Conservation (phyloP, 2,329 filamentous ascomycete species). For the Ilyonectria sp. region DNA sequence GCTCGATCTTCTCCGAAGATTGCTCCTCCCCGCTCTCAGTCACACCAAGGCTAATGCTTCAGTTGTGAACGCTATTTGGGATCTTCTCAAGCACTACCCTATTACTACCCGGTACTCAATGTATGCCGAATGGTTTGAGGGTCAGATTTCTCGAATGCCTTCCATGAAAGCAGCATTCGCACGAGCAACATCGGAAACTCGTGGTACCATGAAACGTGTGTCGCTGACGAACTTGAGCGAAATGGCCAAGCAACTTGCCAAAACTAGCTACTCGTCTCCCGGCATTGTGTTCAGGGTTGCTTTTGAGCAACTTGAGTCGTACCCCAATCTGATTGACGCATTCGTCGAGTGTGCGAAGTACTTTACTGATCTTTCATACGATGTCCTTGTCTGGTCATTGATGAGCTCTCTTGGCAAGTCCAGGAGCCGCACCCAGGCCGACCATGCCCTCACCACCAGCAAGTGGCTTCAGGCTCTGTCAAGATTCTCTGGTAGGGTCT, state of each 20-base stretch:
- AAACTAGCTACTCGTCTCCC: constrained; percentile 91
- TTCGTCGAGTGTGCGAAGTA: constrained; percentile 96
- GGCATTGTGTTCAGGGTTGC: constrained; percentile 93
- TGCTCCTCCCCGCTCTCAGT: constrained; percentile 91
- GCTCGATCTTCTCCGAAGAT: constrained; percentile 85
- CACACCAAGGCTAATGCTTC: constrained; percentile 88
- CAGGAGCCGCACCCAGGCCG: constrained; percentile 74
- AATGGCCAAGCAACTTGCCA: constrained; percentile 91
- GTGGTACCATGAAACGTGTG: constrained; percentile 89
- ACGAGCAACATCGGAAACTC: constrained; percentile 82
- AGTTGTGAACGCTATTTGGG: constrained; percentile 88
- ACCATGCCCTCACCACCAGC: constrained; percentile 82
- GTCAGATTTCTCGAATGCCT: constrained; percentile 81
- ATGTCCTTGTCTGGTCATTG: constrained; percentile 93
- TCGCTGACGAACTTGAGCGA: constrained; percentile 88
- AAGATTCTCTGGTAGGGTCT: constrained; percentile 91
- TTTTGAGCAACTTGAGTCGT: constrained; percentile 91
- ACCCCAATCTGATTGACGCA: constrained; percentile 94
- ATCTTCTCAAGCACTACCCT: constrained; percentile 84
- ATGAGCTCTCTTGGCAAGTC: constrained; percentile 80
- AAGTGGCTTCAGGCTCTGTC: constrained; percentile 93
- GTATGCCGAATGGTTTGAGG: constrained; percentile 94
- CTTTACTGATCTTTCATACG: constrained; percentile 92
- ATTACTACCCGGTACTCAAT: constrained; percentile 85
- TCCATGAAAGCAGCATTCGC: constrained; percentile 86